Conservation (phyloP, 257 asterid genomes). For the Plantago ovata region DNA sequence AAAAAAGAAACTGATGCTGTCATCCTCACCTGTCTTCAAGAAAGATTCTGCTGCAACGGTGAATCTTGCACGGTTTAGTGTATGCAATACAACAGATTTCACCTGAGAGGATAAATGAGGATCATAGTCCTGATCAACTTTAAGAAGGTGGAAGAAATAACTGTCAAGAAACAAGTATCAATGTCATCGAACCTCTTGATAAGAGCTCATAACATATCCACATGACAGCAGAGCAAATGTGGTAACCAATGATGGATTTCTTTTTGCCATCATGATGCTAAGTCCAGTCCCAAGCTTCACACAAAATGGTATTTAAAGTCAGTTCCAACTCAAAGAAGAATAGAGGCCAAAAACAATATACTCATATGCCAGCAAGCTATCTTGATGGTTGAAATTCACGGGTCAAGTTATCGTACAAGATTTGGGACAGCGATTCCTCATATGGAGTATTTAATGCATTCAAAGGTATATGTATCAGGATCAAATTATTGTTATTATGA, state of each 20-base stretch:
- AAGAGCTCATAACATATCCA: constrained; percentile 94
- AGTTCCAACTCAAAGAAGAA: constrained; percentile 23
- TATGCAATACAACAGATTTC: constrained; percentile 89
- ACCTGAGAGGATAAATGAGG: constrained; percentile 43
- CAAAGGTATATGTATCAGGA: background rate
- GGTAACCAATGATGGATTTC: constrained; percentile 81
- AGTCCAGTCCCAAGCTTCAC: constrained; percentile 96
- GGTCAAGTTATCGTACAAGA: constrained; percentile 5
- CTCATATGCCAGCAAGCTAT: constrained; percentile 8
- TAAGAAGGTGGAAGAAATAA: constrained; percentile 10
- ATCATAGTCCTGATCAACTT: constrained; percentile 14
- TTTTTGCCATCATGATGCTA: constrained; percentile 79
- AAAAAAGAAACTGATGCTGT: background rate
- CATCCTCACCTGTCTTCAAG: constrained; percentile 68
- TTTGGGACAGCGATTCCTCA: background rate
- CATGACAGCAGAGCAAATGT: constrained; percentile 83
- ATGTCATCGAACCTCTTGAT: constrained; percentile 67
- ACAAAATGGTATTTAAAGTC: constrained; percentile 22
- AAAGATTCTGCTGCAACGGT: constrained; percentile 94
- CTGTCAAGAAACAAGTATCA: background rate
- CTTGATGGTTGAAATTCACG: constrained; percentile 3
- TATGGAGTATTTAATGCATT: background rate
- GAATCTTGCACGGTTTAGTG: constrained; percentile 91
- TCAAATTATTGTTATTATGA: background rate
- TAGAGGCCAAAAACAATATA: constrained; percentile 3